phyloP scores from a whole-genome alignment of 148 eudicot species.

The Spergularia bocconei region DNA sequence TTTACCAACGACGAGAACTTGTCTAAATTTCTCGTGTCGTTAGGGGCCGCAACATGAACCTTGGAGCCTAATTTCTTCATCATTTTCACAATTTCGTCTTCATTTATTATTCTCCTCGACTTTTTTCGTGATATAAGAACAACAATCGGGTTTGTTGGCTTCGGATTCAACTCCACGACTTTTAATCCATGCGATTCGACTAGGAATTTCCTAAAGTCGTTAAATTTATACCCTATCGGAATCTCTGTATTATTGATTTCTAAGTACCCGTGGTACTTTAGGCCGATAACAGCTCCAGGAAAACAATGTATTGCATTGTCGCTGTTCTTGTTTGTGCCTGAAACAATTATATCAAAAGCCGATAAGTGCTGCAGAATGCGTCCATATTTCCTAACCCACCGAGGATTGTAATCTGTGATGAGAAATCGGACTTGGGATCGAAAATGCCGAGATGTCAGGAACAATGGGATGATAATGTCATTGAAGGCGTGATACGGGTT shows the following conservation, averaged over 20 bases:
- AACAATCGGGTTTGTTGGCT: constrained; percentile 23
- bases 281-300: constrained; percentile 53
- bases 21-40: constrained; percentile 30
- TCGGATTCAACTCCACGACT: constrained; percentile 1
- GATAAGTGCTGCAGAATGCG: constrained; percentile 38
- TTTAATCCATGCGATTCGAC: constrained; percentile 26
- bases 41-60: constrained; percentile 22
- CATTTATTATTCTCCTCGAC: constrained; percentile 42
- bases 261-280: constrained; percentile 40
- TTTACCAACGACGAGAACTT: constrained; percentile 35
- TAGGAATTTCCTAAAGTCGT: constrained; percentile 40
- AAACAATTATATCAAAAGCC: constrained; percentile 30
- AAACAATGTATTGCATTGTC: constrained; percentile 46
- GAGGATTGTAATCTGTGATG: constrained; percentile 34
- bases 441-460: constrained; percentile 44
- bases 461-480: constrained; percentile 57
- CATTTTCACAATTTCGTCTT: constrained; percentile 36
- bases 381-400: constrained; percentile 34
- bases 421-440: constrained; percentile 34
- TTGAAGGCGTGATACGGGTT: constrained; percentile 55
- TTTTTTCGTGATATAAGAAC: constrained; percentile 44
- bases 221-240: constrained; percentile 30
- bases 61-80: constrained; percentile 45
- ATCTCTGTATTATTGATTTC: constrained; percentile 25
- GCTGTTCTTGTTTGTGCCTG: constrained; percentile 25